phyloP scores from a whole-genome alignment of 164 flowering plant species.

The Amborella trichopoda region DNA sequence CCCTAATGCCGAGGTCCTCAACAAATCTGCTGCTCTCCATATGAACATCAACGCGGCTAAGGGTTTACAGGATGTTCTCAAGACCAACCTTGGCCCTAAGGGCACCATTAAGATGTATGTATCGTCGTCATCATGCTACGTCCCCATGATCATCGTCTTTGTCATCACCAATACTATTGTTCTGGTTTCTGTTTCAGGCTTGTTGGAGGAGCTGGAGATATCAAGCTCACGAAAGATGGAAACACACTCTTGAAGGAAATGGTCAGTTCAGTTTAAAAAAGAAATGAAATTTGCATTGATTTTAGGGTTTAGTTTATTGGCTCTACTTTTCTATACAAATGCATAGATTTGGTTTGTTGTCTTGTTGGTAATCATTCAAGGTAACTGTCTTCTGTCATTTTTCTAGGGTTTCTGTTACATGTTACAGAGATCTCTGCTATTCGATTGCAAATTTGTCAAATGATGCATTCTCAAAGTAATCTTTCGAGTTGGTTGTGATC shows the following conservation, averaged over 20 bases:
- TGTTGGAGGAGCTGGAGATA: constrained; percentile 98
- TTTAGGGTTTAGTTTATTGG: no score
- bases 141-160: not conserved
- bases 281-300: no score
- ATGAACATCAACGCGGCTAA: constrained; percentile 99
- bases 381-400: no score
- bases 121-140: not conserved
- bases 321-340: no score
- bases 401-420: no score
- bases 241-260: constrained; percentile 94
- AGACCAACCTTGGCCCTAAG: constrained; percentile 92
- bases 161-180: not conserved
- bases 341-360: no score
- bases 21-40: constrained; percentile 90
- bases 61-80: constrained; percentile 92
- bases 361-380: no score
- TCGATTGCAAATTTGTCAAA: no score
- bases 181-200: constrained; percentile 25
- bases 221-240: constrained; percentile 94
- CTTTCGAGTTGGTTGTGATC: no score
- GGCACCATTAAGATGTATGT: constrained; percentile 95
- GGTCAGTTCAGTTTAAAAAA: no score
- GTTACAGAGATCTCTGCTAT: no score
- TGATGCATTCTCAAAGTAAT: no score
- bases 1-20: constrained; percentile 94